Percentiles rank a stretch among this genome's conserved stretches.
phyloP scores from a whole-genome alignment of 1,139 yeast genomes.

The Saccharomycopsis phalli region DNA sequence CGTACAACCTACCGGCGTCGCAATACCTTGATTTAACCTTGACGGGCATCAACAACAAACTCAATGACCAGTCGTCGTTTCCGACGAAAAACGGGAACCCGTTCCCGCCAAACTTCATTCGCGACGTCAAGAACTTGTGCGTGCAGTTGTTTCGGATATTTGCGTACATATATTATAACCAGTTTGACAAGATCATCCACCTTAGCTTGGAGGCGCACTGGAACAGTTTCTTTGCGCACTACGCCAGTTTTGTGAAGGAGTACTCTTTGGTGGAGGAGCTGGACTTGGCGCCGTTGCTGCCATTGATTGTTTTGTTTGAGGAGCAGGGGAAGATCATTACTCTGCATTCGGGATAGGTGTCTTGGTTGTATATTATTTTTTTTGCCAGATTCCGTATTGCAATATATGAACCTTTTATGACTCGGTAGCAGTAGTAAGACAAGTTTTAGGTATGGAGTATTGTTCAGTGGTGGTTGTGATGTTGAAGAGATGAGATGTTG shows the following conservation, averaged over 20 bases:
- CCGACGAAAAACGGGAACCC: conserved; percentile 94
- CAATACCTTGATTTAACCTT: conserved; percentile 89
- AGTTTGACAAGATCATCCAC: conserved; percentile 86
- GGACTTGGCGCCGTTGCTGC: conserved; percentile 72
- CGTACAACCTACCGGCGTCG: conserved; percentile 81
- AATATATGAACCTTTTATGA: too few species aligned
- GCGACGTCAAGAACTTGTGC: conserved; percentile 78
- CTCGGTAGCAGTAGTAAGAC: too few species aligned
- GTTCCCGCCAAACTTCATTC: conserved; percentile 77
- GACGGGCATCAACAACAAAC: conserved; percentile 81
- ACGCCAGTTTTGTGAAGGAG: conserved; percentile 76
- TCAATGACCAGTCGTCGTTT: conserved; percentile 81
- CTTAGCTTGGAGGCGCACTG: conserved; percentile 92
- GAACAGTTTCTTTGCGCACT: conserved; percentile 98
- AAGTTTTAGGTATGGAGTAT: too few species aligned
- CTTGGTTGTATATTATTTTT: too few species aligned
- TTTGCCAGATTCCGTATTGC: too few species aligned
- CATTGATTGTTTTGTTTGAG: conserved; percentile 72
- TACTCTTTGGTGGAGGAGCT: conserved; percentile 69
- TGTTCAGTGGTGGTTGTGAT: too few species aligned
- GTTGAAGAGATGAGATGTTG: too few species aligned
- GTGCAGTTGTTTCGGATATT: conserved; percentile 94
- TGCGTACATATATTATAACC: conserved; percentile 92
- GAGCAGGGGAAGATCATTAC: conserved; percentile 67
- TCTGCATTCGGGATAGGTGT: too few species aligned